Conservation (phyloP, 345 rosid genomes). For the Gossypium thurberi region DNA sequence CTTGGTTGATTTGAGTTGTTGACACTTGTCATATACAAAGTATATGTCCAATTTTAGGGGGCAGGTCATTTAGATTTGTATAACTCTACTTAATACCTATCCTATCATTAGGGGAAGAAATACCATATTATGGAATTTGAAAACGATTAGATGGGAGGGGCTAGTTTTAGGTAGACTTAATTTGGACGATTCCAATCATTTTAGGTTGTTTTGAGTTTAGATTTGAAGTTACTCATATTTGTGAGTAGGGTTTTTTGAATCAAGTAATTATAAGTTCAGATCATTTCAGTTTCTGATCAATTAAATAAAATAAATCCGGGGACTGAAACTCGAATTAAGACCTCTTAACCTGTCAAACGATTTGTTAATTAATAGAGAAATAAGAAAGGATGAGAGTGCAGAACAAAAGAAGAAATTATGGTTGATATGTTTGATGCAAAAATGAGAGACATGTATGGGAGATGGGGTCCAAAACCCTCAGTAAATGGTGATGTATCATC, state of each 20-base stretch:
- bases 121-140: too few species aligned
- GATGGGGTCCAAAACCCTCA: slow-evolving; percentile 6
- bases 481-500: neutral
- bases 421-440: neutral
- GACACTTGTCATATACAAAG: neutral
- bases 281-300: neutral
- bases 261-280: too few species aligned
- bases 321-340: neutral
- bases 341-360: neutral
- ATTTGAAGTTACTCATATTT: too few species aligned
- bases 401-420: neutral
- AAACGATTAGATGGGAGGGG: too few species aligned
- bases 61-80: neutral
- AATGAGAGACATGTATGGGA: neutral
- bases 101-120: too few species aligned
- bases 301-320: too few species aligned
- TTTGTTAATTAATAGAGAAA: neutral
- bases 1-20: neutral
- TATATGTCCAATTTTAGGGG: neutral
- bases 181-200: too few species aligned
- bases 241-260: too few species aligned
- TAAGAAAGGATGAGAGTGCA: neutral
- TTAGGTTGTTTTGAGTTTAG: too few species aligned
- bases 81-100: too few species aligned
- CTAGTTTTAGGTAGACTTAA: too few species aligned